Percentiles rank a stretch among this genome's conserved stretches.
phyloP scores from a whole-genome alignment of 176 grass and related monocot genomes.

The Triticum urartu region DNA sequence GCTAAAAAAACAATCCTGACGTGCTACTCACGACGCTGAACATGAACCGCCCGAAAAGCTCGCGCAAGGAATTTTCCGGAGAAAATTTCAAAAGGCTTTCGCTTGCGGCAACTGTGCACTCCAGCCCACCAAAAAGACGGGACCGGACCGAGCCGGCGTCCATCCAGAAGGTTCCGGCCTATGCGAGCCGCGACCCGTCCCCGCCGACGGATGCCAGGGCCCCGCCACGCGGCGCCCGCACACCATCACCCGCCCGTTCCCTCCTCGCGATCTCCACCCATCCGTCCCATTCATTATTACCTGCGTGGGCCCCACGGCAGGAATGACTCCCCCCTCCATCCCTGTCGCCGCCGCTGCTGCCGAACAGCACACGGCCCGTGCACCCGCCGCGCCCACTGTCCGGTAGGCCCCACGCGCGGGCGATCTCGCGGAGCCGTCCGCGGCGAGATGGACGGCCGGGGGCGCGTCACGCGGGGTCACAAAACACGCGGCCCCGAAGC shows the following conservation, averaged over 20 bases:
- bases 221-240: background rate
- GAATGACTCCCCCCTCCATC: background rate
- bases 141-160: background rate
- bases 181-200: background rate
- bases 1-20: too few relatives aligned
- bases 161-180: background rate
- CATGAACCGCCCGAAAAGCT: background rate
- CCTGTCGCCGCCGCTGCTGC: background rate
- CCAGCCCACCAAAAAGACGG: background rate
- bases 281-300: background rate
- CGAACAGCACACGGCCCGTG: too few relatives aligned
- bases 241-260: too few relatives aligned
- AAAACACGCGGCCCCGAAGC: constrained; percentile 4
- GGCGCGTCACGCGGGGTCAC: background rate
- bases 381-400: background rate
- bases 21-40: background rate
- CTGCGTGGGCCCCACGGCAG: background rate
- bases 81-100: background rate
- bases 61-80: background rate
- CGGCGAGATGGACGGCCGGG: background rate
- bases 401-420: background rate
- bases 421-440: background rate
- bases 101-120: background rate
- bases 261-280: constrained; percentile 6
- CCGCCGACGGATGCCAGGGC: background rate